Conservation (phyloP, 352 stramenopile genomes). For the Pythium apleroticum region DNA sequence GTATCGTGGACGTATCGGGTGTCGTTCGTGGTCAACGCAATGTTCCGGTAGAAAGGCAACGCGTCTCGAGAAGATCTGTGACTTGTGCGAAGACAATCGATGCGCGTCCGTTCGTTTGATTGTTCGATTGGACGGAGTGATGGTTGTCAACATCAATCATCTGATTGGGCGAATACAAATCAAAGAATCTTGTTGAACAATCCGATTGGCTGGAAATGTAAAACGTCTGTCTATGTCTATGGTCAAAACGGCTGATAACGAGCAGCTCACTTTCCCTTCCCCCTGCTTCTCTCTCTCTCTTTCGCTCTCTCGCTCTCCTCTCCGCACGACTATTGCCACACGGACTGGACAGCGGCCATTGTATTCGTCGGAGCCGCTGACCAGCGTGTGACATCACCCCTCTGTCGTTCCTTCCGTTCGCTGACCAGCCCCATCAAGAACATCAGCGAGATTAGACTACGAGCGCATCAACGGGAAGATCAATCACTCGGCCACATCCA, state of each 20-base stretch:
- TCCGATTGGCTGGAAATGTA: constrained; percentile 2
- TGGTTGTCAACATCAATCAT: constrained; percentile 5
- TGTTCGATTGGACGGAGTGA: constrained; percentile 1
- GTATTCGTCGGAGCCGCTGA: not conserved
- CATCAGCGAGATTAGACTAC: not conserved
- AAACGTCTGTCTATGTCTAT: not conserved
- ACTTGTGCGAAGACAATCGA: not conserved
- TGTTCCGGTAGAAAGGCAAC: not conserved
- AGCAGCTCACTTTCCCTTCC: not conserved
- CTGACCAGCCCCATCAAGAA: not conserved
- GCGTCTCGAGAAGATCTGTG: not conserved
- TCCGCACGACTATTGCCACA: too few relatives aligned
- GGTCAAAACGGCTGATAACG: not conserved
- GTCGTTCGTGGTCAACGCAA: too few relatives aligned
- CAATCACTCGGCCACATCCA: not conserved
- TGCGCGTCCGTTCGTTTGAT: not conserved
- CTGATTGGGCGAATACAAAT: constrained; percentile 15
- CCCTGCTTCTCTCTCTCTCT: too few relatives aligned
- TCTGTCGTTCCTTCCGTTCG: not conserved
- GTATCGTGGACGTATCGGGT: too few relatives aligned
- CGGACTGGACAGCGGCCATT: not conserved
- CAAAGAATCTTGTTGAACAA: not conserved
- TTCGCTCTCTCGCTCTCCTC: too few relatives aligned
- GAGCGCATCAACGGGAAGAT: not conserved
- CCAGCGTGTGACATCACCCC: not conserved